Percentiles rank a stretch among this genome's conserved stretches.
These are phyloP conservation scores for Alternaria conjuncta DNA, from an alignment of 2,329 filamentous ascomycete species.

Conservation along the genomic window DNA sequence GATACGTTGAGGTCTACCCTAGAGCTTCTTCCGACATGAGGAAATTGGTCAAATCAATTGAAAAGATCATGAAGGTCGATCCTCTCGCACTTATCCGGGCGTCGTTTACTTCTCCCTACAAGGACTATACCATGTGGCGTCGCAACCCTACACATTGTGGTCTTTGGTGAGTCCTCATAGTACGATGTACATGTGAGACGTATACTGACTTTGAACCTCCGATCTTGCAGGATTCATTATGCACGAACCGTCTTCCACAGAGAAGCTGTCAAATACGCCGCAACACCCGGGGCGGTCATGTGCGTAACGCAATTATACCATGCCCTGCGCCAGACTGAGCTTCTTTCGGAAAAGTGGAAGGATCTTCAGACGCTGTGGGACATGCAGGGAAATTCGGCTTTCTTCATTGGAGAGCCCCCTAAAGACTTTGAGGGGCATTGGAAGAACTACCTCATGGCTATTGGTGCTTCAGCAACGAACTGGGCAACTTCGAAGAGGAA, in stretches of 20 bases:
- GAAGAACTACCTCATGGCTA: not conserved
- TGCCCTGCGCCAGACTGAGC: not conserved
- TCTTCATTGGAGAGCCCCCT: not conserved
- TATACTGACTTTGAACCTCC: not conserved
- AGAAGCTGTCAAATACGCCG: not conserved
- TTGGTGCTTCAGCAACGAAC: not conserved
- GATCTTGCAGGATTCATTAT: not conserved
- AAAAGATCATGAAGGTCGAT: not conserved
- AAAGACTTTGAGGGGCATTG: not conserved
- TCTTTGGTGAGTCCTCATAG: not conserved
- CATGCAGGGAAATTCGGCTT: not conserved
- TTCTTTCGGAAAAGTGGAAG: not conserved
- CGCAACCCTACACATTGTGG: not conserved
- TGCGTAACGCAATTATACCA: not conserved
- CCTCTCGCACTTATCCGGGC: accelerated
- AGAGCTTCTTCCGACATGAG: not conserved
- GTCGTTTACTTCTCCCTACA: not conserved
- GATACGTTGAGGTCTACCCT: not conserved
- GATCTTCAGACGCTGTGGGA: not conserved
- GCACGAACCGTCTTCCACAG: not conserved
- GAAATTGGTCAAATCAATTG: not conserved
- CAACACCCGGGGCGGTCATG: not conserved
- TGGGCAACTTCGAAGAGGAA: not conserved
- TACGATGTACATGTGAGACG: not conserved
- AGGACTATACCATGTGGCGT: not conserved